A percentile compares a stretch with the other conserved stretches of the same genome.
Evolutionary conservation across 768 basidiomycete species (phyloP).

Genomic region (Boletus speciosus): DNA sequence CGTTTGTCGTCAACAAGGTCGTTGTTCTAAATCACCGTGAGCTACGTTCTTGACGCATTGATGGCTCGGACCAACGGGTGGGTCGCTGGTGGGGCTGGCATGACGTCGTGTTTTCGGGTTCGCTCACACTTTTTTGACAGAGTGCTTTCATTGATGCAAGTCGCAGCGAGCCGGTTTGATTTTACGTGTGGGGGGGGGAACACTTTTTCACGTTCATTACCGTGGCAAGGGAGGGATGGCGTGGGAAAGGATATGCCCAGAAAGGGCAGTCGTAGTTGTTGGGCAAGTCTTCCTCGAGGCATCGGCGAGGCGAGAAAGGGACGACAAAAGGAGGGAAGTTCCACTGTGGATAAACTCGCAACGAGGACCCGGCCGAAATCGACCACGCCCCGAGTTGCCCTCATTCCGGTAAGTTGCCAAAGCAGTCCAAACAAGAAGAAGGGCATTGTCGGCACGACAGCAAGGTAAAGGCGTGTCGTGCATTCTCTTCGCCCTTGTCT

Average conservation of each 20-base stretch:
- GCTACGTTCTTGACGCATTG: neutral
- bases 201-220: slow-evolving; percentile 20
- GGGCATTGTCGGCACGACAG: slow-evolving; percentile 31
- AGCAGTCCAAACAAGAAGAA: slow-evolving; percentile 28
- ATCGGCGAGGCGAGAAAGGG: slow-evolving; percentile 17
- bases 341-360: slow-evolving; percentile 21
- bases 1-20: slow-evolving; percentile 3
- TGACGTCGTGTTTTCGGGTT: slow-evolving; percentile 12
- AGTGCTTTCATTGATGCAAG: neutral
- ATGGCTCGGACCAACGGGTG: slow-evolving; percentile 17
- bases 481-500: slow-evolving; percentile 37
- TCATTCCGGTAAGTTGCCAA: slow-evolving; percentile 27
- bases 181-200: neutral
- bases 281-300: slow-evolving; percentile 28
- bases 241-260: slow-evolving; percentile 12
- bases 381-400: slow-evolving; percentile 13
- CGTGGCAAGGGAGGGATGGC: slow-evolving; percentile 15
- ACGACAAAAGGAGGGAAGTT: slow-evolving; percentile 16
- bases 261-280: slow-evolving; percentile 22
- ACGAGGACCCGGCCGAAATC: slow-evolving; percentile 10
- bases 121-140: neutral
- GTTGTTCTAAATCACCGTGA: slow-evolving; percentile 21
- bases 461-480: slow-evolving; percentile 36
- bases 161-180: neutral
- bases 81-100: slow-evolving; percentile 20